Evolutionary conservation across 176 grass and related monocot genomes (phyloP), one percentile per base, ranked within the genome.

Genomic region (Oryza glaberrima): DNA sequence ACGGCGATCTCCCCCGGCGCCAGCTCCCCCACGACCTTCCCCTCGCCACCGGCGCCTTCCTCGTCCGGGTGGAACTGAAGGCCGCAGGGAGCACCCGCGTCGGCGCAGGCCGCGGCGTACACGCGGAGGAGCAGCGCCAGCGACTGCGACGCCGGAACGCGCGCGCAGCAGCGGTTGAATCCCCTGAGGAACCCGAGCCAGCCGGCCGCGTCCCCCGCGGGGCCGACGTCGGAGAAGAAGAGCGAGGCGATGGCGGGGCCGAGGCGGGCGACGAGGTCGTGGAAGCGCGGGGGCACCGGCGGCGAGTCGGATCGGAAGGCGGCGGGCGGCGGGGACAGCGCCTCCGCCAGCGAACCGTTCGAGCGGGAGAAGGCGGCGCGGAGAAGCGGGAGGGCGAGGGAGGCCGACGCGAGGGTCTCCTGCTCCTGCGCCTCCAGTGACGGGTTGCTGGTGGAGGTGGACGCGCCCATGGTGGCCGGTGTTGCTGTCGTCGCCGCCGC

Each of bases 161-260:
- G 89, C 52, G 90, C 89, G 83, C 89, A 95, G 96, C 96, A 95
- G 74, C 73, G 77, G 77, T 98, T 98, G 86, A 88, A 98, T 4
- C 96, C 87, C 49, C 20, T 76, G 73, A 98, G 85, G 81, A 98
- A 98, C 44, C 16, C 71, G 43, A 96, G 32, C 91, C 93, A 94
- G 17, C 65, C 69, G 15, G 76, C 30, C 30, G 30, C 43, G 80
- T 40, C 73, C 2, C n/a, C 52, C 32, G 35, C 64, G 16, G 63
- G 14, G 1, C 34, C 19, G 34, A 35, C 40, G 70, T 26, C 13
- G 76, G 92, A 98, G 91, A 92, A 98, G 91, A 92, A 91, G 34
- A 94, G 81, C 26, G 93, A 90, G 44, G 81, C 86, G 75, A 98
- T 88, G 25, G 85, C 45, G 9, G 87, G 76, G 67, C 93, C 87